phyloP scores from a whole-genome alignment of 73 alveolate genomes.

The Halteria grandinella region DNA sequence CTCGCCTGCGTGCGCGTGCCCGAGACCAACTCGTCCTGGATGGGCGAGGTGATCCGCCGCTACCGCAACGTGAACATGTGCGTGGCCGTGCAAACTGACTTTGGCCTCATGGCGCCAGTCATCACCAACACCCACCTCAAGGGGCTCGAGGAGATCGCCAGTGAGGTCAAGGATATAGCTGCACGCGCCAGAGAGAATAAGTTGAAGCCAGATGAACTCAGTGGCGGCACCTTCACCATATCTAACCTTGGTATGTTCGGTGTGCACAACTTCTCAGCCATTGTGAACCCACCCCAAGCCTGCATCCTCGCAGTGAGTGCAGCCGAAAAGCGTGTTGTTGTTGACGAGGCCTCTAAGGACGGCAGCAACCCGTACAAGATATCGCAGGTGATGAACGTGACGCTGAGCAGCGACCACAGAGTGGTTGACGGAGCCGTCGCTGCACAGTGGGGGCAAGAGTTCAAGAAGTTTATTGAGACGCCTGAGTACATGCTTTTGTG shows the following conservation, averaged over 20 bases:
- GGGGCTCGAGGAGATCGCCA: constrained; percentile 79
- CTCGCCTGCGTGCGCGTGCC: constrained; percentile 84
- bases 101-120: constrained; percentile 83
- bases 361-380: constrained; percentile 43
- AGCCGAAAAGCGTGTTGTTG: constrained; percentile 59
- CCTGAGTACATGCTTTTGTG: constrained; percentile 74
- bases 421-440: constrained; percentile 93
- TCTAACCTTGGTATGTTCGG: constrained; percentile 88
- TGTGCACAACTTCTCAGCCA: constrained; percentile 69
- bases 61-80: constrained; percentile 79
- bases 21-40: constrained; percentile 82
- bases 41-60: constrained; percentile 74
- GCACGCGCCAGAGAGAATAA: constrained; percentile 82
- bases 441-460: constrained; percentile 85
- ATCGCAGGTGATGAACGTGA: constrained; percentile 66
- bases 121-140: constrained; percentile 72
- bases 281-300: constrained; percentile 85
- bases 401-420: constrained; percentile 85
- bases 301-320: constrained; percentile 84
- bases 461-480: constrained; percentile 76
- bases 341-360: constrained; percentile 42
- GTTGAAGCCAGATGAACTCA: background rate
- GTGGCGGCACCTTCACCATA: constrained; percentile 86
- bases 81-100: constrained; percentile 79
- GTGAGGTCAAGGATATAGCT: constrained; percentile 76